Percentiles rank a stretch among this genome's conserved stretches.
Evolutionary conservation across 2,329 filamentous ascomycete genomes (phyloP).

Genomic region (Penicillium sp.): DNA sequence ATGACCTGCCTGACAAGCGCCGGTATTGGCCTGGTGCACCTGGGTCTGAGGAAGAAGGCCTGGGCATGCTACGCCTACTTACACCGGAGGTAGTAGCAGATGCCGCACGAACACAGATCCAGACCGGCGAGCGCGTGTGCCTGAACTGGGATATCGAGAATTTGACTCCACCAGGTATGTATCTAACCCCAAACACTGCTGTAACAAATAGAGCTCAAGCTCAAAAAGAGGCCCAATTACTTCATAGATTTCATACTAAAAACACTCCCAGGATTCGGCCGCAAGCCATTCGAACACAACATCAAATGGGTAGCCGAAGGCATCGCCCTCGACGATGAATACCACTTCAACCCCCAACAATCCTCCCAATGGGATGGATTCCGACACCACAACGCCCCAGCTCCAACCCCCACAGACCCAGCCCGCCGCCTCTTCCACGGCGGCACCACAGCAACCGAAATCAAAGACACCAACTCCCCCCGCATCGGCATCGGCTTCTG

Average conservation of each 20-base stretch:
- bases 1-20: conserved; percentile 50
- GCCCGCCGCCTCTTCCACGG: conserved; percentile 37
- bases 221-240: no score
- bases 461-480: conserved; percentile 30
- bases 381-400: conserved; percentile 51
- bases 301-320: conserved; percentile 51
- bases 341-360: conserved; percentile 55
- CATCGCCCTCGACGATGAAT: conserved; percentile 52
- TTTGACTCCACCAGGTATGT: conserved; percentile 45
- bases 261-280: conserved; percentile 47
- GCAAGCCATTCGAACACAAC: conserved; percentile 53
- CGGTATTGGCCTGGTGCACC: conserved; percentile 51
- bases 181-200: background rate
- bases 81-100: conserved; percentile 55
- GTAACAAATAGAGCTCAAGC: background rate
- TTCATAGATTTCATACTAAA: background rate
- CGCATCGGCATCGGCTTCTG: conserved; percentile 41
- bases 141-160: conserved; percentile 60
- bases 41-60: conserved; percentile 53
- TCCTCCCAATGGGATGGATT: conserved; percentile 58
- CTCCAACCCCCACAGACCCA: conserved; percentile 33
- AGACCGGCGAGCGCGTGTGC: conserved; percentile 54
- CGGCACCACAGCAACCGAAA: conserved; percentile 37
- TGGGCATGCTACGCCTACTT: conserved; percentile 54
- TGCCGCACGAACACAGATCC: conserved; percentile 54